Percentiles rank a stretch among this genome's conserved stretches.
Conservation (phyloP, 306 rosid species). For the Parietaria judaica region DNA sequence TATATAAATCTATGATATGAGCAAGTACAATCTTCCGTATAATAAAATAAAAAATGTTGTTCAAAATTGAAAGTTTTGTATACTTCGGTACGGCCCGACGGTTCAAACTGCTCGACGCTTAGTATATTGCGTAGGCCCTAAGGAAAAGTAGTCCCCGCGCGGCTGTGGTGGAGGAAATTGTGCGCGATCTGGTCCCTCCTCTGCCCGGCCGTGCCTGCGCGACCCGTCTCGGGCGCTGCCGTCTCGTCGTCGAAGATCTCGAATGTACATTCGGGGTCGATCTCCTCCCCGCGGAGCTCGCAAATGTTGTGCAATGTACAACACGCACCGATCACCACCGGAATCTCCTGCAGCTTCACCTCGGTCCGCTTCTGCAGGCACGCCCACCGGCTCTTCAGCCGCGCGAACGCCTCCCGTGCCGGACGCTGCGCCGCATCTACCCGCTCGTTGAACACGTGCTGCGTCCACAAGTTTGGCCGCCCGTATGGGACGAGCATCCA, state of each 20-base stretch:
- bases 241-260: constrained; percentile 65
- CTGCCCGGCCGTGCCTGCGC: constrained; percentile 34
- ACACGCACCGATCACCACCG: constrained; percentile 73
- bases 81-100: too few species aligned
- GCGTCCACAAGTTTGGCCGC: constrained; percentile 56
- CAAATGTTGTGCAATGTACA: constrained; percentile 84
- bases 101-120: too few species aligned
- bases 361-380: constrained; percentile 83
- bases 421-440: constrained; percentile 33
- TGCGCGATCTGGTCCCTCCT: constrained; percentile 73
- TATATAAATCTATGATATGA: too few species aligned
- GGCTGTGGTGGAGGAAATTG: constrained; percentile 63
- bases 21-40: too few species aligned
- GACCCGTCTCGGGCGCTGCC: constrained; percentile 18
- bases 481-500: constrained; percentile 73
- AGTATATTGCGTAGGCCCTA: not conserved
- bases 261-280: constrained; percentile 29
- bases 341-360: constrained; percentile 73
- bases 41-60: too few species aligned
- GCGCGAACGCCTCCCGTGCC: constrained; percentile 55
- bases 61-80: too few species aligned
- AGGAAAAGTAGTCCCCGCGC: constrained; percentile 41
- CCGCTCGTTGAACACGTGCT: constrained; percentile 62
- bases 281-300: constrained; percentile 50
- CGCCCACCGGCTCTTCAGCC: constrained; percentile 72